Conservation (phyloP, 192 early-diverging fungal species). For the Entomortierella beljakovae region DNA sequence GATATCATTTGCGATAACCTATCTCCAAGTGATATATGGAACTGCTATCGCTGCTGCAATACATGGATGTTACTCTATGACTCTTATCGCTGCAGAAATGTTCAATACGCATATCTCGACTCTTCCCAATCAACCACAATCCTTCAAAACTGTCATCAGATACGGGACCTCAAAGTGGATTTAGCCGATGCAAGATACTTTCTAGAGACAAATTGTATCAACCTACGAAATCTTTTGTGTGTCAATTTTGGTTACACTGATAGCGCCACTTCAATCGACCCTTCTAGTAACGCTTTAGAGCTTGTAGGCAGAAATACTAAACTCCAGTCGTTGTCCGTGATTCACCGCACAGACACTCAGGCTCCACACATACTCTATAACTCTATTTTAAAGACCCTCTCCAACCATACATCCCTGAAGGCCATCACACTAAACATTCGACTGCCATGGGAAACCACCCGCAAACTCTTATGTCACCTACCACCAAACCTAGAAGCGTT, state of each 20-base stretch:
- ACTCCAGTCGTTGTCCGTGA: not conserved
- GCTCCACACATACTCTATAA: not conserved
- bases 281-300: not conserved
- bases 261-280: not conserved
- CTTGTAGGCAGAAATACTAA: not conserved
- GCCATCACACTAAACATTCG: not conserved
- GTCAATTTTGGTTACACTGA: conserved; percentile 7
- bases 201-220: not conserved
- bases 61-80: not conserved
- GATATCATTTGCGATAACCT: conserved; percentile 4
- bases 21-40: not conserved
- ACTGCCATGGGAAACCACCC: too few species aligned
- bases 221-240: not conserved
- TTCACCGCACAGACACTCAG: not conserved
- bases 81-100: not conserved
- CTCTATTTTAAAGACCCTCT: not conserved
- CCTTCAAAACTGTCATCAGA: not conserved
- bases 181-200: conserved; percentile 1
- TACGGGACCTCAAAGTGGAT: conserved; percentile 7
- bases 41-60: not conserved
- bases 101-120: not conserved
- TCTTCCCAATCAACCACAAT: not conserved
- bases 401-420: not conserved
- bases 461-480: not conserved
- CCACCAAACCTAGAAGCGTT: conserved; percentile 1